These are phyloP conservation scores for Pseudogymnoascus sp. DNA, from an alignment of 2,329 filamentous ascomycete genomes.

Conservation along the genomic window DNA sequence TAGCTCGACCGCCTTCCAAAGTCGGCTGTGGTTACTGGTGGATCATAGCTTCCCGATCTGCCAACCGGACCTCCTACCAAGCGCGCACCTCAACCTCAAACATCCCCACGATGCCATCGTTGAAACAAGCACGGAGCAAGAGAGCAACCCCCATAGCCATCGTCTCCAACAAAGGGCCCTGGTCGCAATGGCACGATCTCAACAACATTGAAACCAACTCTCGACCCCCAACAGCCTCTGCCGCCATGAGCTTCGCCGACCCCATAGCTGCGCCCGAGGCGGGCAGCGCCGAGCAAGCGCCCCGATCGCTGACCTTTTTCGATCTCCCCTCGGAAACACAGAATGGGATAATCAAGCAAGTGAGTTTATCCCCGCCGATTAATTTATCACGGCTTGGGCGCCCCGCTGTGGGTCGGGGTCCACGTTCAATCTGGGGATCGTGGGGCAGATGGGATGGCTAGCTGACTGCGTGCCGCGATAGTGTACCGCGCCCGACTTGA, in stretches of 20 bases:
- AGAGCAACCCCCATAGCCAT: constrained; percentile 7
- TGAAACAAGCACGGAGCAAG: neutral
- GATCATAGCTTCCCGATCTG: constrained; percentile 7
- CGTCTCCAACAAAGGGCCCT: neutral
- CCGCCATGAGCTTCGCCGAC: neutral
- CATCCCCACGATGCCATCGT: neutral
- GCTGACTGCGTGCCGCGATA: constrained; percentile 22
- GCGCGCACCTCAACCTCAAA: constrained; percentile 1
- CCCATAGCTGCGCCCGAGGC: neutral
- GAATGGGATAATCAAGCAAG: constrained; percentile 27
- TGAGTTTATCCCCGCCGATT: constrained; percentile 20
- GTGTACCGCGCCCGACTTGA: constrained; percentile 47
- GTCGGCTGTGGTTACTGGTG: neutral
- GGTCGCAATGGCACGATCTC: neutral
- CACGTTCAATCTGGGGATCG: neutral
- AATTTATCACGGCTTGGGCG: neutral
- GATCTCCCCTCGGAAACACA: constrained; percentile 29
- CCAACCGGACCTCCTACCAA: neutral
- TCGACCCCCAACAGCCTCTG: neutral
- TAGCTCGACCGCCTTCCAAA: neutral
- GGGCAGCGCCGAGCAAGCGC: neutral
- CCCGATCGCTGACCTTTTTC: constrained; percentile 14
- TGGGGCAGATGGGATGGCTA: neutral
- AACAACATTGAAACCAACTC: neutral
- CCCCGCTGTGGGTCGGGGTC: constrained; percentile 6